A percentile compares a stretch with the other conserved stretches of the same genome.
These are phyloP conservation scores for Zasmidium citrigriseum DNA, from an alignment of 2,329 filamentous ascomycete genomes.

Conservation along the genomic window DNA sequence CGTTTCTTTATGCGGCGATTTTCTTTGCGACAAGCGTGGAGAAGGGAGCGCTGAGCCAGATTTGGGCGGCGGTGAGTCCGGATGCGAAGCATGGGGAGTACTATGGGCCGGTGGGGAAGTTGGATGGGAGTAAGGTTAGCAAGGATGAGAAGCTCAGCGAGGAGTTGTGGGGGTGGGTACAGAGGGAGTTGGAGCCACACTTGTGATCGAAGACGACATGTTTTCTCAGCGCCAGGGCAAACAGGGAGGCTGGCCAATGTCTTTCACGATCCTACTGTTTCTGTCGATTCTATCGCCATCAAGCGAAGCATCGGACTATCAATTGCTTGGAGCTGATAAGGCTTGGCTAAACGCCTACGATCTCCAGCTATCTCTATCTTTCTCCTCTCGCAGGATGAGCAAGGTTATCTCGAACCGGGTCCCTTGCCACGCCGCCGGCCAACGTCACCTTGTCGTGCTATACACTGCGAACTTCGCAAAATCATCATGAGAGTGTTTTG, in stretches of 20 bases:
- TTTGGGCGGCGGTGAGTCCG: constrained; percentile 26
- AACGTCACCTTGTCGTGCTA: too few species aligned
- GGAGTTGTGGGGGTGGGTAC: background rate
- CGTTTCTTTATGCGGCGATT: constrained; percentile 1
- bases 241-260: too few species aligned
- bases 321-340: background rate
- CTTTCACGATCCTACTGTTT: too few species aligned
- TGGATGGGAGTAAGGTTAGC: background rate
- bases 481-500: too few species aligned
- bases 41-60: constrained; percentile 24
- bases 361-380: background rate
- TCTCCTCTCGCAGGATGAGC: background rate
- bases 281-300: too few species aligned
- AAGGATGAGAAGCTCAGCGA: background rate
- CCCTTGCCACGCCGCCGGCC: background rate
- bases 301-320: background rate
- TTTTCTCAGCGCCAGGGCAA: too few species aligned
- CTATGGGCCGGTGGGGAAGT: constrained; percentile 36
- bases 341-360: background rate
- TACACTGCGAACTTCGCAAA: too few species aligned
- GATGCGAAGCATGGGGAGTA: constrained; percentile 25
- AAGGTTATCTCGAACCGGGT: background rate
- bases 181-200: too few species aligned
- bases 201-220: too few species aligned
- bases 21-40: constrained; percentile 9